These are phyloP conservation scores for Purpureocillium takamizusanense DNA, from an alignment of 2,329 filamentous ascomycete genomes.

Conservation along the genomic window DNA sequence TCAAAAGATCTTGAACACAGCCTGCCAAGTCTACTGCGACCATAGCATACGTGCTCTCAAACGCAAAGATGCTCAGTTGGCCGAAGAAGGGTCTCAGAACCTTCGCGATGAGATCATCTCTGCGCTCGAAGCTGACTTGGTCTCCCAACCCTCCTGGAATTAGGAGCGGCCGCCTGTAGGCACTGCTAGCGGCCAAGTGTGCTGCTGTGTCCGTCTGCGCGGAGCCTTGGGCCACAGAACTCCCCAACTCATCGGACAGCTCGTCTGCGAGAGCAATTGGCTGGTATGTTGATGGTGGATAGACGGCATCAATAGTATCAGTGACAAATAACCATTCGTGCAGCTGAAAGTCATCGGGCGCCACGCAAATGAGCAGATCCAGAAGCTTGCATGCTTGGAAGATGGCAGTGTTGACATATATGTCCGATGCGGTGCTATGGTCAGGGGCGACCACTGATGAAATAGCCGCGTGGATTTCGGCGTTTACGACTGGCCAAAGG, in stretches of 20 bases:
- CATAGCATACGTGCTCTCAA: conserved; percentile 89
- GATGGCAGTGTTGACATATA: conserved; percentile 67
- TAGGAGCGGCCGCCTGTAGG: conserved; percentile 38
- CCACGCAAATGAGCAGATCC: conserved; percentile 75
- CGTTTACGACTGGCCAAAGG: conserved; percentile 84
- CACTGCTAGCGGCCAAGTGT: conserved; percentile 23
- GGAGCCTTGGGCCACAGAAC: conserved; percentile 22
- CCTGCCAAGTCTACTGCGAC: conserved; percentile 55
- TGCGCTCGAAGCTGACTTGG: conserved; percentile 47
- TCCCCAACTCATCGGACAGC: conserved; percentile 65
- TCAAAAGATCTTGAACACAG: conserved; percentile 56
- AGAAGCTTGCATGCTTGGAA: conserved; percentile 91
- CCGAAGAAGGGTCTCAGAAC: conserved; percentile 83
- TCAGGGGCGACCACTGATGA: conserved; percentile 63
- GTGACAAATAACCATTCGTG: conserved; percentile 97
- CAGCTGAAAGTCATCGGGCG: conserved; percentile 95
- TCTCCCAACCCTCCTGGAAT: conserved; percentile 45
- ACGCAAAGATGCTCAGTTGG: conserved; percentile 84
- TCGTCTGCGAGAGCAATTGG: conserved; percentile 76
- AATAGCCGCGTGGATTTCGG: conserved; percentile 73
- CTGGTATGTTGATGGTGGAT: conserved; percentile 61
- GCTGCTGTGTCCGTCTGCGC: conserved; percentile 26
- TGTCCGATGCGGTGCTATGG: conserved; percentile 54
- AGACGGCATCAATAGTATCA: conserved; percentile 93
- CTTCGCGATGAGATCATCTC: conserved; percentile 63